Percentiles rank a stretch among this genome's conserved stretches.
Evolutionary conservation across 345 rosid species (phyloP).

Genomic region (Alliaria petiolata): DNA sequence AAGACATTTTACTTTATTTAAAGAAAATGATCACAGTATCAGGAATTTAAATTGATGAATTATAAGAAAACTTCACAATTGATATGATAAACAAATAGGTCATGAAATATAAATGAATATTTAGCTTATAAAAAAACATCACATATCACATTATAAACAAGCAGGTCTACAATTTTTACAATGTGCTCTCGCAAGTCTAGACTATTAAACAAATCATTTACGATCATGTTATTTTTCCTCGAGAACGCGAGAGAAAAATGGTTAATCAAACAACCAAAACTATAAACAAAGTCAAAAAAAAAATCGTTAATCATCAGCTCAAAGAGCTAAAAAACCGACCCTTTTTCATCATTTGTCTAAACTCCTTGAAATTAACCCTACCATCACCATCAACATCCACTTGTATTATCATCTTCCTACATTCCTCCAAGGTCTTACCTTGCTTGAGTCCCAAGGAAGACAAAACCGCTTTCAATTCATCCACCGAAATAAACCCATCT

Average conservation of each 20-base stretch:
- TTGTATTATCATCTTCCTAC: constrained; percentile 65
- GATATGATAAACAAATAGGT: too few relatives aligned
- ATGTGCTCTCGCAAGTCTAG: constrained; percentile 2
- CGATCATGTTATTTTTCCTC: not conserved
- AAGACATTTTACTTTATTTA: too few relatives aligned
- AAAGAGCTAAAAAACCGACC: constrained; percentile 32
- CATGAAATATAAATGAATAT: too few relatives aligned
- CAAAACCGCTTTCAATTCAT: constrained; percentile 63
- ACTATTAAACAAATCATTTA: not conserved
- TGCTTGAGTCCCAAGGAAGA: constrained; percentile 72
- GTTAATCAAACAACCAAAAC: not conserved
- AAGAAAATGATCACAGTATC: too few relatives aligned
- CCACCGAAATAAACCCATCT: constrained; percentile 75
- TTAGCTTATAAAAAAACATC: too few relatives aligned
- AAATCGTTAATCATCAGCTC: constrained; percentile 1
- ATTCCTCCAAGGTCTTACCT: constrained; percentile 65
- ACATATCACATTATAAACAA: not conserved
- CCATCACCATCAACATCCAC: constrained; percentile 92
- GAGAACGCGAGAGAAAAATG: not conserved
- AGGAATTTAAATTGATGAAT: too few relatives aligned
- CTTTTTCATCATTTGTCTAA: constrained; percentile 53
- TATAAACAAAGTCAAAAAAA: not conserved
- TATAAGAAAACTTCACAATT: too few relatives aligned
- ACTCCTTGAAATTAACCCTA: constrained; percentile 53
- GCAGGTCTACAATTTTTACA: constrained; percentile 13